Conservation (phyloP, 176 grass and related monocot genomes). For the Alloteropsis semialata region DNA sequence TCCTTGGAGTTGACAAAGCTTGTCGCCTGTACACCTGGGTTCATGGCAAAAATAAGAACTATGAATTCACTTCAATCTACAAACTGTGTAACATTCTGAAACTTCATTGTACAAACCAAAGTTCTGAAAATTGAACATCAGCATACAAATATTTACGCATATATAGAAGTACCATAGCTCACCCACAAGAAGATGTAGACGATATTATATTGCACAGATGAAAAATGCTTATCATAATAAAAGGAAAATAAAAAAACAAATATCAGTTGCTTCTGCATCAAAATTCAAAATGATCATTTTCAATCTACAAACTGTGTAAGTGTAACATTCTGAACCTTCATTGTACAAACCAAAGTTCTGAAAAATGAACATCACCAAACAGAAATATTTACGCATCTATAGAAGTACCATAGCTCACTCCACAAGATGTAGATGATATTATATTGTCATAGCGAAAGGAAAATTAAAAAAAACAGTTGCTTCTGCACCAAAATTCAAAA, state of each 20-base stretch:
- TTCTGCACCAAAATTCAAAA: slow-evolving; percentile 3
- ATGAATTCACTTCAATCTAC: slow-evolving; percentile 11
- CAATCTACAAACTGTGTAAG: neutral
- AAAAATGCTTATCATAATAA: too few relatives aligned
- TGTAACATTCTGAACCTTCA: neutral
- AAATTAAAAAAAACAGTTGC: neutral
- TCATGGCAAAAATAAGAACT: neutral
- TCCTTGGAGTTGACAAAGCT: slow-evolving; percentile 52
- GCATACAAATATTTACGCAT: neutral
- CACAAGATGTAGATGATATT: neutral
- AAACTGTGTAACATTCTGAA: neutral
- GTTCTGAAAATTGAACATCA: neutral
- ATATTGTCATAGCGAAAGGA: neutral
- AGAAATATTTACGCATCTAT: neutral
- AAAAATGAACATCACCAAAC: neutral
- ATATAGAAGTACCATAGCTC: neutral
- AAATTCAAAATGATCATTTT: too few relatives aligned
- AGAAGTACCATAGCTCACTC: neutral
- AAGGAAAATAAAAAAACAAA: too few relatives aligned
- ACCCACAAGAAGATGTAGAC: neutral
- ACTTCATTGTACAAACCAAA: slow-evolving; percentile 4
- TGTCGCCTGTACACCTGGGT: slow-evolving; percentile 21
- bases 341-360: neutral
- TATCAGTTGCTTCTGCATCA: too few relatives aligned
- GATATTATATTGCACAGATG: too few relatives aligned